Base-by-base conservation (phyloP, 75 land plant species). In the Adiantum capillusveneris region DNA sequence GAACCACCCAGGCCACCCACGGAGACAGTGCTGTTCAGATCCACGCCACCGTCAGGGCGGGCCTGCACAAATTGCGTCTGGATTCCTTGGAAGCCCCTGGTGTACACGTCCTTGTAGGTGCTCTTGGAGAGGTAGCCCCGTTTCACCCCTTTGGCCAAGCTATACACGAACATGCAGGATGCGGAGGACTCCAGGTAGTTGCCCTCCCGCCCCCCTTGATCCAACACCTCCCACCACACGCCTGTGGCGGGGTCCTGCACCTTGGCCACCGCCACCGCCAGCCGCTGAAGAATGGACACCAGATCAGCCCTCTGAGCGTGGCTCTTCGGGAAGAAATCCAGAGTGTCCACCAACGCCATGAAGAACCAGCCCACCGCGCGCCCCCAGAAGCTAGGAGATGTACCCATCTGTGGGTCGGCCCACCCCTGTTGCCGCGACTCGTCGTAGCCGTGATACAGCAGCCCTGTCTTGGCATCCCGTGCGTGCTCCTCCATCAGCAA, bases 371-470 rank as follows among this genome's bases (percentile, higher is more conserved):
- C 72, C 58, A 69, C 26, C 5, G 44, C 66, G 0, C 66, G 43
- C 9, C 59, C 72, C 72, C 72, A 69, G 66, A 69, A 55, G 65
- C 51, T 62, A 0, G 72, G 66, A 24, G 72, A 69, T 1, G 27
- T 42, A 27, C 72, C 72, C 9, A 66, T 69, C 18, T 42, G 19
- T 28, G 65, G 65, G 54, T 69, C 66, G 24, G 72, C n/a, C 72
- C 72, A 69, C 11, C 0, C 12, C 65, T 29, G 45, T 39, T 53
- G 29, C 28, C 72, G 52, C 18, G 66, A 59, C 34, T 69, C 66
- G 34, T 69, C 72, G 53, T 69, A 69, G 57, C 72, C 72, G 39
- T 69, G 72, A 59, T 56, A 69, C 58, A 69, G 50, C 57, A 69
- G 43, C 57, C 72, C 66, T 25, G 63, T 55, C 36, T 42, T 31